Conservation (phyloP, 2,329 filamentous ascomycete genomes). For the Colletotrichum scovillei region DNA sequence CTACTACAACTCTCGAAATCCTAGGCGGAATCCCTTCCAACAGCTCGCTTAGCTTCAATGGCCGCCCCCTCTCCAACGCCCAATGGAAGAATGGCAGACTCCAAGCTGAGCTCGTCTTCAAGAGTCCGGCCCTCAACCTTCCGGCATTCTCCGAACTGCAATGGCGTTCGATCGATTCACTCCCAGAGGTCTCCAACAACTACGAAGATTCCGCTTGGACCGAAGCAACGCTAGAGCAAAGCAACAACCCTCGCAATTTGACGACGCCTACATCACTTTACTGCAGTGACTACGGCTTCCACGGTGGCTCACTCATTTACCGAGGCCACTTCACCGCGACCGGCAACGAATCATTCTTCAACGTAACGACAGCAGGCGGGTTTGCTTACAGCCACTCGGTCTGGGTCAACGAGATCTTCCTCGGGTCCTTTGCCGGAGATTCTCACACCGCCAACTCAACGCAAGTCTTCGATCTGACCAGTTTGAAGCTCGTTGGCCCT, state of each 20-base stretch:
- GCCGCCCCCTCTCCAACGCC: background rate
- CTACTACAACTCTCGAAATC: background rate
- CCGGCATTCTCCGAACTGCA: no score
- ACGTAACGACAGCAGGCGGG: slow-evolving; percentile 70
- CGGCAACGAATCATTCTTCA: slow-evolving; percentile 66
- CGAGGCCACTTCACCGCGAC: slow-evolving; percentile 64
- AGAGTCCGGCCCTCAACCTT: no score
- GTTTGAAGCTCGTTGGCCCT: slow-evolving; percentile 3
- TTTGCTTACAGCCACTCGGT: slow-evolving; percentile 71
- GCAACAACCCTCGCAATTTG: no score
- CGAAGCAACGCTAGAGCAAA: no score
- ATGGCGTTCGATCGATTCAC: no score
- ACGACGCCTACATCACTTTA: no score
- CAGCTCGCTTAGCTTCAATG: background rate
- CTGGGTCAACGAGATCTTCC: slow-evolving; percentile 69
- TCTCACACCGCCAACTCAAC: slow-evolving; percentile 59
- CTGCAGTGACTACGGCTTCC: no score
- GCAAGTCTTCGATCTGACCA: slow-evolving; percentile 42
- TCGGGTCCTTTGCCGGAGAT: slow-evolving; percentile 70
- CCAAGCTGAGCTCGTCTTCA: background rate
- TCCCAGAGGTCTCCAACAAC: no score
- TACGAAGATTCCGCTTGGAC: no score
- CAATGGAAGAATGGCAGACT: background rate
- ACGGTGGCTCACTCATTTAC: no score
- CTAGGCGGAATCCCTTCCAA: background rate